Evolutionary conservation across 2,329 filamentous ascomycete genomes (phyloP).

Genomic region (Paracamarosporium sp.): DNA sequence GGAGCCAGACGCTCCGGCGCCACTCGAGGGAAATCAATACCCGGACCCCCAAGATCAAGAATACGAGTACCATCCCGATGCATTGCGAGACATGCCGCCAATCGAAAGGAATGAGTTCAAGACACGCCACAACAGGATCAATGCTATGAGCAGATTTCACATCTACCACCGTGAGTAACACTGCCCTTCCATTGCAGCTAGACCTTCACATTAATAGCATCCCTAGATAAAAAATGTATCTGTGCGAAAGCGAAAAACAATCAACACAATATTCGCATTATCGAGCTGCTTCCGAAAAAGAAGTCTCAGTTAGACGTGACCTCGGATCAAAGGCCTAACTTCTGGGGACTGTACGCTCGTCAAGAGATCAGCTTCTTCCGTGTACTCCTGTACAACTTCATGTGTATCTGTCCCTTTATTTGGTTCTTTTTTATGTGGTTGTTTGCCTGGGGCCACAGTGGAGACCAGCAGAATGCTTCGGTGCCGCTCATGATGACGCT

Average conservation of each 20-base stretch:
- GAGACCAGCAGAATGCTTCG: conserved; percentile 13
- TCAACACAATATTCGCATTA: conserved; percentile 1
- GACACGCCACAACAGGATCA: not conserved
- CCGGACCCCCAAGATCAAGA: conserved; percentile 1
- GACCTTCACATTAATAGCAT: not conserved
- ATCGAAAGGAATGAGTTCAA: conserved; percentile 13
- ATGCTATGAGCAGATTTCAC: not conserved
- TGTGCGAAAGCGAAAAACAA: not conserved
- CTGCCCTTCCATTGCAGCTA: not conserved
- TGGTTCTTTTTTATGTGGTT: conserved; percentile 18
- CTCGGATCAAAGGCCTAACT: conserved; percentile 3
- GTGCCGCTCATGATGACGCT: conserved; percentile 12
- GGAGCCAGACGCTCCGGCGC: not conserved
- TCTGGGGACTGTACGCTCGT: conserved; percentile 15
- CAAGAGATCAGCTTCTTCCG: conserved; percentile 6
- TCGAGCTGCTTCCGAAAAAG: conserved; percentile 12
- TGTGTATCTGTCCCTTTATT: conserved; percentile 5
- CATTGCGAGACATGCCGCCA: conserved; percentile 5
- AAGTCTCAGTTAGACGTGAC: not conserved
- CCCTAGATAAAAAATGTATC: not conserved
- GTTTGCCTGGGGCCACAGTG: conserved; percentile 7
- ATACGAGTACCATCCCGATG: conserved; percentile 8
- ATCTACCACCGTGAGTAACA: not conserved
- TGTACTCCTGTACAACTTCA: conserved; percentile 8
- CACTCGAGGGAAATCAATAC: not conserved